phyloP scores from a whole-genome alignment of 1,139 yeast genomes.

The Eremothecium coryli region DNA sequence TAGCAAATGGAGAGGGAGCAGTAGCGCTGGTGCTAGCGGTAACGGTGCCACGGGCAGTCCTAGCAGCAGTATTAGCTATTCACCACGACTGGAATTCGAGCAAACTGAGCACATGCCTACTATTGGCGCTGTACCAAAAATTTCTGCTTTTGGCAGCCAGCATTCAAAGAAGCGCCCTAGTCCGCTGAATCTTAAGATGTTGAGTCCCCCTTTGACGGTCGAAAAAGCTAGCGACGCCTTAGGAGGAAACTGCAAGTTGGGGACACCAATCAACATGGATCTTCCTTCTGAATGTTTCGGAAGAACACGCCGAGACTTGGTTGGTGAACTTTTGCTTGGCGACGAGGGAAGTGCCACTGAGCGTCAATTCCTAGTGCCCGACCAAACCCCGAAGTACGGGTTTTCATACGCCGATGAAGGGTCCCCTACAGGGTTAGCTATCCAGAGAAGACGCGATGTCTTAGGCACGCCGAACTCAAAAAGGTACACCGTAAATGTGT shows the following conservation, averaged over 20 bases:
- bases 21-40: neutral
- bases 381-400: neutral
- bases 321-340: neutral
- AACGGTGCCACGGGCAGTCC: neutral
- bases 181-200: constrained; percentile 5
- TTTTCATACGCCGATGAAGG: constrained; percentile 14
- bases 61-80: too few species aligned
- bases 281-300: neutral
- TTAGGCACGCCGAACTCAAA: constrained; percentile 14
- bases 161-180: constrained; percentile 5
- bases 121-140: neutral
- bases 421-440: constrained; percentile 17
- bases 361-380: neutral
- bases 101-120: neutral
- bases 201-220: constrained; percentile 7
- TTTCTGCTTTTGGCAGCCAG: neutral
- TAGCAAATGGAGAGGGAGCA: neutral
- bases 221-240: neutral
- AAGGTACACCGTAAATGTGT: constrained; percentile 22
- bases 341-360: neutral
- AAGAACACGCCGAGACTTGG: constrained; percentile 3
- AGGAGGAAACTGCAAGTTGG: neutral
- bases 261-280: neutral
- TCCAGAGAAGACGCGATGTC: constrained; percentile 8
- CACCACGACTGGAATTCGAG: neutral